Conservation (phyloP, 2,329 filamentous ascomycete species). For the Botryotinia calthae region DNA sequence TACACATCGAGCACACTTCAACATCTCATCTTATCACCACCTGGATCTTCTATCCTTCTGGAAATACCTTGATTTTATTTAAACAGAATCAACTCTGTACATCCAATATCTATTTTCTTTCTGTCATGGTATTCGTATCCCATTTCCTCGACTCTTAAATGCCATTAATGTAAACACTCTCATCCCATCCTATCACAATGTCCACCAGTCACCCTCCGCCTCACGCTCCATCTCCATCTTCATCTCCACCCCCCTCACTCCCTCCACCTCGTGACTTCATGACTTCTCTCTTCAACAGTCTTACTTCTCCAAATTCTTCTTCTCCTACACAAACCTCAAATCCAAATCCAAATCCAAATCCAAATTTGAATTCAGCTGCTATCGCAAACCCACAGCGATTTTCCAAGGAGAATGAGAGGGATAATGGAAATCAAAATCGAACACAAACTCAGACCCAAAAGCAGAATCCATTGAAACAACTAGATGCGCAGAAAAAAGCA, state of each 20-base stretch:
- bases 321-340: not conserved
- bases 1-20: not conserved
- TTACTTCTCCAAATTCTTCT: slow-evolving; percentile 22
- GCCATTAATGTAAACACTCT: not conserved
- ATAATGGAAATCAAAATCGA: slow-evolving; percentile 5
- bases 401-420: slow-evolving; percentile 11
- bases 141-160: not conserved
- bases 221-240: not conserved
- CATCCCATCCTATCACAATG: not conserved
- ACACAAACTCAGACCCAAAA: no score
- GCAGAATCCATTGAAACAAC: slow-evolving; percentile 29
- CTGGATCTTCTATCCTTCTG: not conserved
- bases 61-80: not conserved
- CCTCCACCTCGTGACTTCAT: slow-evolving; percentile 34
- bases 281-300: slow-evolving; percentile 35
- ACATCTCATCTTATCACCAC: not conserved
- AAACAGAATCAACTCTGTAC: not conserved
- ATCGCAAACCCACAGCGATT: not conserved
- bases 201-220: not conserved
- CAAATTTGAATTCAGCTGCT: no score
- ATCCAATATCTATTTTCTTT: not conserved
- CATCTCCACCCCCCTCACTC: slow-evolving; percentile 21
- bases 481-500: slow-evolving; percentile 38
- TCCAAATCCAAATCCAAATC: not conserved
- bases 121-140: not conserved